Evolutionary conservation across 495 filamentous ascomycete species (phyloP), one percentile per base, ranked within the genome.

Genomic region (Wilcoxina mikolae): DNA sequence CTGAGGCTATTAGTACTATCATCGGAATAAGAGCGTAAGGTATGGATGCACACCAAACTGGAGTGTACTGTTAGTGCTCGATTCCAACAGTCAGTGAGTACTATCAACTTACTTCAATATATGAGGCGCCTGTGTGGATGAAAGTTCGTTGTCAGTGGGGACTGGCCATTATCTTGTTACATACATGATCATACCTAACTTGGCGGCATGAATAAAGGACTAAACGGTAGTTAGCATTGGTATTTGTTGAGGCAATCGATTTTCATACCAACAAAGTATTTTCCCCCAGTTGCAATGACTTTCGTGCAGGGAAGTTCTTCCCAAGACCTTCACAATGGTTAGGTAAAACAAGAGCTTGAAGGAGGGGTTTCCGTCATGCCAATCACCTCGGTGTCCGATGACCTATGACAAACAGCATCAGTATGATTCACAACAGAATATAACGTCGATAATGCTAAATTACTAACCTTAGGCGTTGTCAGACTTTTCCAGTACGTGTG

Each of bases 401-500:
- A 98, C 55, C 55, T 56, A 18, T 3, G 17, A 24, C 12, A 54
- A 20, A 24, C 9, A 39, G 7, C 31, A 35, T 7, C 31, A 35
- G 7, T 35, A 15, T 15, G 15, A 35, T 7, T 35, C 31, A 7
- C 15, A 15, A 7, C 7, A 15, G 31, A 35, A n/a, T n/a, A n/a
- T n/a, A n/a, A n/a, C n/a, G n/a, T n/a, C n/a, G n/a, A n/a, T n/a
- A n/a, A n/a, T n/a, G n/a, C n/a, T 23, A 24, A 9, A 33, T 5
- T 23, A 20, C 39, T 50, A 24, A 52, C 78, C 83, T 88, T 94
- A 0, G 85, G 84, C 4, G 78, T 78, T 50, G 78, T 69, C 69
- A 85, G 72, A 53, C 82, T 85, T 69, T 87, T 94, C 91, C 91
- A 98, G 68, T 96, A 98, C 4, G 90, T 96, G 64, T 89, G 84